These are phyloP conservation scores for Suillus occidentalis DNA, from an alignment of 768 basidiomycete species.

Conservation along the genomic window DNA sequence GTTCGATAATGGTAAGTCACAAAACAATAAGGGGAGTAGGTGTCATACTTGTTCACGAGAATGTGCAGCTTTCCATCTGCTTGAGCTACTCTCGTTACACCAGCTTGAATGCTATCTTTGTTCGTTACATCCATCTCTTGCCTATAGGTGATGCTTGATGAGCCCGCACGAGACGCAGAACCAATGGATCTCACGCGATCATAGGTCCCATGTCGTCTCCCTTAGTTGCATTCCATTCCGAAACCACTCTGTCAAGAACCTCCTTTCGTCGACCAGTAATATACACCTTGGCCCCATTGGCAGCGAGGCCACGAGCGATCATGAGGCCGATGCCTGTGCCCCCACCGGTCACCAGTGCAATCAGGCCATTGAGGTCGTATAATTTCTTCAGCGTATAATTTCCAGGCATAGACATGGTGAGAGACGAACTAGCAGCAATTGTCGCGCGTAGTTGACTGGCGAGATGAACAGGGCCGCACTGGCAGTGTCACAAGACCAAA, in stretches of 20 bases:
- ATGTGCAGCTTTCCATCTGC: constrained; percentile 71
- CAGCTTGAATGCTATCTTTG: constrained; percentile 62
- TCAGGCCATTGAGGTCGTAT: constrained; percentile 54
- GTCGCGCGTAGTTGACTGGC: neutral
- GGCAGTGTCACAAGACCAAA: neutral
- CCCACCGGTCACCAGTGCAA: constrained; percentile 50
- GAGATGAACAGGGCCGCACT: neutral
- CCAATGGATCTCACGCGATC: constrained; percentile 49
- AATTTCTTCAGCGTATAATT: constrained; percentile 31
- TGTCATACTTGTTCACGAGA: constrained; percentile 75
- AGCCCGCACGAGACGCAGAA: constrained; percentile 2
- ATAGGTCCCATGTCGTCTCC: constrained; percentile 46
- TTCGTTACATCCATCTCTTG: constrained; percentile 71
- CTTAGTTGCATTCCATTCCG: constrained; percentile 43
- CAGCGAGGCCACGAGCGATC: constrained; percentile 72
- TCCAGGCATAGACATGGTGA: constrained; percentile 25
- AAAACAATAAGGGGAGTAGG: neutral
- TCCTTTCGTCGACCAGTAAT: constrained; percentile 71
- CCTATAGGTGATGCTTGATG: constrained; percentile 32
- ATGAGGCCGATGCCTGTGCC: constrained; percentile 60
- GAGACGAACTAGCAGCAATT: neutral
- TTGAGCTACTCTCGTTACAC: constrained; percentile 38
- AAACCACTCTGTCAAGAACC: constrained; percentile 57
- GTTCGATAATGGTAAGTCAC: neutral
- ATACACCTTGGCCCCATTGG: constrained; percentile 79